Percentiles rank a stretch among this genome's conserved stretches.
phyloP scores from a whole-genome alignment of 306 rosid species.

The Acacia crassicarpa region DNA sequence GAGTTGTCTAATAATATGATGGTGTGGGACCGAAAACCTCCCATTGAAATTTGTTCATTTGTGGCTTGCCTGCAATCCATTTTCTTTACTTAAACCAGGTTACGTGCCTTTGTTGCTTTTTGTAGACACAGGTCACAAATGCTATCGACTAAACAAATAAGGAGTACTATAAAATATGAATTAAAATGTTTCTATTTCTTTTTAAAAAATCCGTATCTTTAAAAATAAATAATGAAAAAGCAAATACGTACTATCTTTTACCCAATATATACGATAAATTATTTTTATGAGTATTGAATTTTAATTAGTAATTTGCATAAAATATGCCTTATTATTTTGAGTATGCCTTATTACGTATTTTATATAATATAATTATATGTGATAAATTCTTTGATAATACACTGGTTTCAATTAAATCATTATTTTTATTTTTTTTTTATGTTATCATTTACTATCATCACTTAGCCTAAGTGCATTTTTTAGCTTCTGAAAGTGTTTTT shows the following conservation, averaged over 20 bases:
- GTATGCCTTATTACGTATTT: no score
- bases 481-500: no score
- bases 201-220: no score
- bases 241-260: neutral
- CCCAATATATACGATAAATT: no score
- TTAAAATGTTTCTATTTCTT: neutral
- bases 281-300: no score
- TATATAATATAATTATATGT: no score
- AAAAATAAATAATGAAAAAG: neutral
- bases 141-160: neutral
- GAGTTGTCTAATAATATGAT: conserved; percentile 22
- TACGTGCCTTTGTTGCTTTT: neutral
- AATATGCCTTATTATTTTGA: no score
- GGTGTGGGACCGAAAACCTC: conserved; percentile 28
- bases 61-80: neutral
- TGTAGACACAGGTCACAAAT: neutral
- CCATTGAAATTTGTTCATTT: neutral
- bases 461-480: no score
- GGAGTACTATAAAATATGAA: neutral
- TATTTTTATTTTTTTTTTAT: no score
- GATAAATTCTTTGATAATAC: neutral
- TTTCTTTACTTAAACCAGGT: neutral
- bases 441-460: no score
- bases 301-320: no score
- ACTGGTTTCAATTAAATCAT: neutral